These are phyloP conservation scores for Ophiocordyceps camponoti-leonardi DNA, from an alignment of 2,329 filamentous ascomycete genomes.

Conservation along the genomic window DNA sequence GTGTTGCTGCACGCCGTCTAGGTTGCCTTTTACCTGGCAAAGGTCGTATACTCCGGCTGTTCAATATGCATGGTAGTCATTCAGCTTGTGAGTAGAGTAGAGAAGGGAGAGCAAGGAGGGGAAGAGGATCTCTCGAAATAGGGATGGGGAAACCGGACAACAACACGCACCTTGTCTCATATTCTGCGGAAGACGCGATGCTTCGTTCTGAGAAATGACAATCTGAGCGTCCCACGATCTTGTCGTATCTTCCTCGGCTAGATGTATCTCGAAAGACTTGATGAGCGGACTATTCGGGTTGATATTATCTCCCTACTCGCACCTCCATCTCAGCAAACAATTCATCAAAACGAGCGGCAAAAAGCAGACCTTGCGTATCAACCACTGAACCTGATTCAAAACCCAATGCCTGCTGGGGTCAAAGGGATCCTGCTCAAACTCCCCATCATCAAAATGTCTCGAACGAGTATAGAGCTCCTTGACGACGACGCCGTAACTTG, in stretches of 20 bases:
- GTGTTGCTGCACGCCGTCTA: conserved; percentile 19
- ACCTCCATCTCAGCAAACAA: background rate
- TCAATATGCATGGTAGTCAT: too few relatives aligned
- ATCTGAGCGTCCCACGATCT: conserved; percentile 20
- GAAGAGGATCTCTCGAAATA: too few relatives aligned
- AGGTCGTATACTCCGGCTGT: conserved; percentile 20
- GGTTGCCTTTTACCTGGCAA: conserved; percentile 22
- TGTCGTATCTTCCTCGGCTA: conserved; percentile 14
- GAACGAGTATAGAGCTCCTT: conserved; percentile 17
- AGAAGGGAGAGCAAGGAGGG: too few relatives aligned
- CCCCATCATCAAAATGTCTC: conserved; percentile 16
- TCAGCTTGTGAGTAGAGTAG: too few relatives aligned
- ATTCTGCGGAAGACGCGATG: conserved; percentile 16
- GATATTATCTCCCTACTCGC: conserved; percentile 19
- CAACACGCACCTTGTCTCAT: conserved; percentile 19
- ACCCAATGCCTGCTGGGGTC: conserved; percentile 17
- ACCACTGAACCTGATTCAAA: conserved; percentile 23
- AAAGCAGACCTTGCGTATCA: conserved; percentile 17
- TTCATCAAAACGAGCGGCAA: background rate
- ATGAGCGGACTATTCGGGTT: conserved; percentile 16
- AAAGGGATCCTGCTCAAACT: conserved; percentile 13
- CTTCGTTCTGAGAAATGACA: conserved; percentile 21
- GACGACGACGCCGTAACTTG: conserved; percentile 24
- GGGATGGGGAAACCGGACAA: too few relatives aligned
- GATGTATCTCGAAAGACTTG: conserved; percentile 16